Conservation (phyloP, 1,284 basidiomycete species). For the Thelephora terrestris region DNA sequence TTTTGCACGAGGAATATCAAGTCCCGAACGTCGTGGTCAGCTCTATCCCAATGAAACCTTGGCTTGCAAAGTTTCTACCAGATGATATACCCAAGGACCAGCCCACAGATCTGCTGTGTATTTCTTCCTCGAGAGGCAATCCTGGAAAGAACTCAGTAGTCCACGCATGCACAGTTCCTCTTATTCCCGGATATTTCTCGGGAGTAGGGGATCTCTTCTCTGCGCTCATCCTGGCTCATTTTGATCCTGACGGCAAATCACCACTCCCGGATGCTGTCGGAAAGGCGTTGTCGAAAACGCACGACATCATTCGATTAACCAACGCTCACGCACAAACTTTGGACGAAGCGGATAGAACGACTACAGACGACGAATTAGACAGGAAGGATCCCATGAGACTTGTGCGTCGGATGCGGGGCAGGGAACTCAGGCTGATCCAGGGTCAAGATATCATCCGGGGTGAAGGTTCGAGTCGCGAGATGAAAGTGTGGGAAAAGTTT, state of each 20-base stretch:
- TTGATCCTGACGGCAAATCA: constrained; percentile 28
- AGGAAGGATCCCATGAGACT: constrained; percentile 50
- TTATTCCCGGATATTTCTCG: constrained; percentile 87
- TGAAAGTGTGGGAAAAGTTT: constrained; percentile 31
- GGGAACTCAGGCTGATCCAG: constrained; percentile 77
- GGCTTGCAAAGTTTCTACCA: constrained; percentile 45
- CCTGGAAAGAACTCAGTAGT: constrained; percentile 31
- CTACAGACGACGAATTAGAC: constrained; percentile 71
- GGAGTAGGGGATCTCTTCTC: constrained; percentile 98
- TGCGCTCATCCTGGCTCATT: constrained; percentile 84
- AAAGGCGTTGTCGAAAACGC: constrained; percentile 73
- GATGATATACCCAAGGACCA: constrained; percentile 16
- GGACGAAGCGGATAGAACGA: constrained; percentile 42
- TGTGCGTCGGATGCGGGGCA: constrained; percentile 63
- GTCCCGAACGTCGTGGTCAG: constrained; percentile 89
- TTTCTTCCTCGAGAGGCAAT: constrained; percentile 45
- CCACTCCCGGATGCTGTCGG: constrained; percentile 52
- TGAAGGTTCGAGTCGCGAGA: constrained; percentile 16
- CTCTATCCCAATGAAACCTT: constrained; percentile 64
- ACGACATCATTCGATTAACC: constrained; percentile 73
- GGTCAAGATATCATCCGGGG: constrained; percentile 49
- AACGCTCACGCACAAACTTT: constrained; percentile 47
- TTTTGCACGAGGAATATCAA: constrained; percentile 64
- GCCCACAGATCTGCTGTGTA: constrained; percentile 60
- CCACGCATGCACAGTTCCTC: constrained; percentile 65